Percentiles rank a stretch among this genome's conserved stretches.
Conservation (phyloP, 78 protist genomes). For the Protostelium mycophagum region DNA sequence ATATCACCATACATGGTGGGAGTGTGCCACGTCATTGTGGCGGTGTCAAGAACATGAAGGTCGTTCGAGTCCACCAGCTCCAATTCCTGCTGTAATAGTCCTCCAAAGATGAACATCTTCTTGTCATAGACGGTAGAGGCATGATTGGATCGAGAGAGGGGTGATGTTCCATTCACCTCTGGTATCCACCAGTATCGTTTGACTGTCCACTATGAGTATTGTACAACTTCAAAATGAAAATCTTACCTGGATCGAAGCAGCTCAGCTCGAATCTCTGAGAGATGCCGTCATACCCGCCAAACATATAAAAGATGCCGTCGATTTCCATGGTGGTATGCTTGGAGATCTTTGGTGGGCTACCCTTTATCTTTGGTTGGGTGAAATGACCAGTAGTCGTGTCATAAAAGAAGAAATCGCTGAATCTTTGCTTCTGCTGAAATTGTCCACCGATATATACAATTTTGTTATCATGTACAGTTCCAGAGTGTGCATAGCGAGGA, state of each 20-base stretch:
- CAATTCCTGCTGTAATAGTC: neutral
- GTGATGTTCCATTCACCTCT: slow-evolving; percentile 8
- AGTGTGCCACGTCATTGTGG: slow-evolving; percentile 30
- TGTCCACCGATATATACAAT: slow-evolving; percentile 60
- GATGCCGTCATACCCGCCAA: slow-evolving; percentile 62
- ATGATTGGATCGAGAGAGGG: slow-evolving; percentile 49
- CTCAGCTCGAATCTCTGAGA: slow-evolving; percentile 40
- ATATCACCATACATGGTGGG: slow-evolving; percentile 17
- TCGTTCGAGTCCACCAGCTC: slow-evolving; percentile 27
- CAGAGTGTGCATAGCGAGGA: slow-evolving; percentile 45
- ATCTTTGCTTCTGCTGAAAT: slow-evolving; percentile 35
- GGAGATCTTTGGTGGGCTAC: slow-evolving; percentile 34
- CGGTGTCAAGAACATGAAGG: slow-evolving; percentile 31
- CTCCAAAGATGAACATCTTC: slow-evolving; percentile 58
- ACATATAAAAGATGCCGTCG: slow-evolving; percentile 28
- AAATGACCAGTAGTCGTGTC: slow-evolving; percentile 31
- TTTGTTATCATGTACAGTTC: slow-evolving; percentile 31
- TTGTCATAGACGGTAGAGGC: slow-evolving; percentile 29
- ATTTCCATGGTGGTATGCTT: slow-evolving; percentile 25
- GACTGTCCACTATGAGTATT: neutral
- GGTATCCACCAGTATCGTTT: neutral
- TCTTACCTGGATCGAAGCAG: slow-evolving; percentile 27
- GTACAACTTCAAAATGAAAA: slow-evolving; percentile 13
- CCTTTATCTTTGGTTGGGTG: slow-evolving; percentile 26
- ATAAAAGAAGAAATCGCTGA: slow-evolving; percentile 43